Evolutionary conservation across 345 rosid species (phyloP).

Genomic region (Ceriops tagal): DNA sequence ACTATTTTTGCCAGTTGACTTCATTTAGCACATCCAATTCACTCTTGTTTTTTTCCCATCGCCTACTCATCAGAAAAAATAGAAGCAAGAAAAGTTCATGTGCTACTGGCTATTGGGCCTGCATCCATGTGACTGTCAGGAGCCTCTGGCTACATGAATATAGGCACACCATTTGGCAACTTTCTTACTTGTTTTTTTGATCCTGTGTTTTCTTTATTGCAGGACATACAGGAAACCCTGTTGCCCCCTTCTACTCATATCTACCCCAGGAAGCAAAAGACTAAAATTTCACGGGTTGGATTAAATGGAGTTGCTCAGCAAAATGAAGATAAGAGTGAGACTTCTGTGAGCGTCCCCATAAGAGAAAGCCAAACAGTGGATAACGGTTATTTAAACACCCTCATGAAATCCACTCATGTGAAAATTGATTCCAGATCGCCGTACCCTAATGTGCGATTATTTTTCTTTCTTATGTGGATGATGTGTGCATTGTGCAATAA

Average conservation of each 20-base stretch:
- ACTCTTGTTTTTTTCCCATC: too few species aligned
- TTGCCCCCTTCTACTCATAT: conserved; percentile 80
- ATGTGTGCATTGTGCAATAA: not conserved
- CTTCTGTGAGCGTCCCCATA: conserved; percentile 12
- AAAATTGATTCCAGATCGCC: conserved; percentile 35
- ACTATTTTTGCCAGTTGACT: too few species aligned
- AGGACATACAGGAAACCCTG: conserved; percentile 76
- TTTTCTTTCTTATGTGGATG: not conserved
- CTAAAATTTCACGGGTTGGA: conserved; percentile 29
- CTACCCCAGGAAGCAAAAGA: conserved; percentile 21
- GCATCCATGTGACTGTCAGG: too few species aligned
- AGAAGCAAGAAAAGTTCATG: too few species aligned
- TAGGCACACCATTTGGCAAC: too few species aligned
- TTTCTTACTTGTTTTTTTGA: not conserved
- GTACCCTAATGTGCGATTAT: conserved; percentile 35
- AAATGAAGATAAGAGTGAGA: conserved; percentile 20
- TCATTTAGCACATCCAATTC: too few species aligned
- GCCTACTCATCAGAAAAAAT: too few species aligned
- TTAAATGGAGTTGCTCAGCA: conserved; percentile 39
- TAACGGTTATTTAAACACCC: conserved; percentile 16
- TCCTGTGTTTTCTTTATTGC: conserved; percentile 15
- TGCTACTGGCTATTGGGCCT: too few species aligned
- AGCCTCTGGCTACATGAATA: too few species aligned
- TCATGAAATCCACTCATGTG: conserved; percentile 14
- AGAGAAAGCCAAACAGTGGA: conserved; percentile 25